phyloP scores from a whole-genome alignment of 306 rosid species.

The Rosa rugosa region DNA sequence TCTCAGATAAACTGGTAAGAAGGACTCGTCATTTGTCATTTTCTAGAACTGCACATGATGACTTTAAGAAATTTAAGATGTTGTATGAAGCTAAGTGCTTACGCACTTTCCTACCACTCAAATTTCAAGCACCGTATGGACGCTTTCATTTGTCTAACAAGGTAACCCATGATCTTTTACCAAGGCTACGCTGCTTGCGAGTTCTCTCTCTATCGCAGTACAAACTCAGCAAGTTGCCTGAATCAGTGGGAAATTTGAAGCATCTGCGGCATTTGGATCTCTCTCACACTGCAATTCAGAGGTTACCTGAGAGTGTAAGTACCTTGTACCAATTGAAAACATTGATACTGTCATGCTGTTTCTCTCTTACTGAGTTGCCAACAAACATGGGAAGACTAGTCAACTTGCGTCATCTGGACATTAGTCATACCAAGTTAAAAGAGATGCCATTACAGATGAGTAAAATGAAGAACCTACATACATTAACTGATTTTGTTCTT shows the following conservation, averaged over 20 bases:
- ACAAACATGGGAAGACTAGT: conserved; percentile 14
- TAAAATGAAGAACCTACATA: conserved; percentile 3
- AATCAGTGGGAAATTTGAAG: conserved; percentile 9
- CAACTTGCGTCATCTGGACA: conserved; percentile 22
- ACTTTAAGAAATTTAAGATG: background rate
- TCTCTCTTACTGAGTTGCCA: background rate
- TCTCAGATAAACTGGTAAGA: too few relatives aligned
- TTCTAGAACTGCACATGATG: background rate
- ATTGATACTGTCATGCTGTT: conserved; percentile 1
- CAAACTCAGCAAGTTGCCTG: background rate
- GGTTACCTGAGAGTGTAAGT: conserved; percentile 3
- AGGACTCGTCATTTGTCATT: conserved; percentile 1
- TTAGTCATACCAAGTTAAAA: background rate
- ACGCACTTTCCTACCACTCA: background rate
- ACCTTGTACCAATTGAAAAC: conserved; percentile 29
- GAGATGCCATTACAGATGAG: conserved; percentile 15
- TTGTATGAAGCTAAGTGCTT: background rate
- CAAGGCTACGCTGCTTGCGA: background rate
- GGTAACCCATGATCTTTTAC: background rate
- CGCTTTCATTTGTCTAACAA: background rate
- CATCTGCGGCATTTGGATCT: conserved; percentile 14
- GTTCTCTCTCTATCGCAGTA: background rate
- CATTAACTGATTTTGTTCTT: background rate
- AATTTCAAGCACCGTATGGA: background rate
- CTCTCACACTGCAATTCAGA: conserved; percentile 4